Conservation (phyloP, 176 grass and related monocot genomes). For the sorghum (Sorghum bicolor) region DNA sequence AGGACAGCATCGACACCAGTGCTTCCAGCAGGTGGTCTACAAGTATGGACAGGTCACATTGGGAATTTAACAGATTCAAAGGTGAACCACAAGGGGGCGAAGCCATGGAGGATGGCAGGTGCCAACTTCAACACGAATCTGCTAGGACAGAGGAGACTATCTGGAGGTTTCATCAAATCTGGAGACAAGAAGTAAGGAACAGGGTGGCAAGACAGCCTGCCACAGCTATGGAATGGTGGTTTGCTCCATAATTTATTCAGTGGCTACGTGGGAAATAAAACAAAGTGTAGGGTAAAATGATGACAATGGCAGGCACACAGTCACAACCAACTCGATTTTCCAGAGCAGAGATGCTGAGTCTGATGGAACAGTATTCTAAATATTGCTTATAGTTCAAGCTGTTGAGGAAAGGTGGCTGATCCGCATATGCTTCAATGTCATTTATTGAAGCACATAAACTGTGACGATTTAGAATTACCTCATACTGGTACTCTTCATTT, state of each 20-base stretch:
- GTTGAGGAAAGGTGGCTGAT: neutral
- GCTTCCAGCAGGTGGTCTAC: too few species aligned
- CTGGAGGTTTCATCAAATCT: neutral
- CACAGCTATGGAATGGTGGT: neutral
- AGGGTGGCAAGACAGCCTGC: neutral
- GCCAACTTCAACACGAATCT: too few species aligned
- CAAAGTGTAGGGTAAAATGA: too few species aligned
- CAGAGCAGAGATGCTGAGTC: neutral
- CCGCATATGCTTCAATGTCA: neutral
- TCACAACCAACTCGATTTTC: neutral
- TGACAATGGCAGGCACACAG: too few species aligned
- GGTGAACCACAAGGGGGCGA: too few species aligned
- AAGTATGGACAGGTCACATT: too few species aligned
- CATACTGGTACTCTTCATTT: neutral
- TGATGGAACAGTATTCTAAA: neutral
- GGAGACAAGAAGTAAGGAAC: neutral
- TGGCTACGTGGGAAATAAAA: neutral
- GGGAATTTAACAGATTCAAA: too few species aligned
- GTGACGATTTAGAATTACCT: neutral
- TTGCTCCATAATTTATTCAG: neutral
- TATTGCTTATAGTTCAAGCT: neutral
- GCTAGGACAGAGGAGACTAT: too few species aligned
- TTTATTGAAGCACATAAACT: neutral
- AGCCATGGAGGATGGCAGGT: too few species aligned
- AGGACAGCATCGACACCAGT: too few species aligned